A percentile compares a stretch with the other conserved stretches of the same genome.
phyloP scores from a whole-genome alignment of 306 rosid genomes.

The Rosa multiflora region DNA sequence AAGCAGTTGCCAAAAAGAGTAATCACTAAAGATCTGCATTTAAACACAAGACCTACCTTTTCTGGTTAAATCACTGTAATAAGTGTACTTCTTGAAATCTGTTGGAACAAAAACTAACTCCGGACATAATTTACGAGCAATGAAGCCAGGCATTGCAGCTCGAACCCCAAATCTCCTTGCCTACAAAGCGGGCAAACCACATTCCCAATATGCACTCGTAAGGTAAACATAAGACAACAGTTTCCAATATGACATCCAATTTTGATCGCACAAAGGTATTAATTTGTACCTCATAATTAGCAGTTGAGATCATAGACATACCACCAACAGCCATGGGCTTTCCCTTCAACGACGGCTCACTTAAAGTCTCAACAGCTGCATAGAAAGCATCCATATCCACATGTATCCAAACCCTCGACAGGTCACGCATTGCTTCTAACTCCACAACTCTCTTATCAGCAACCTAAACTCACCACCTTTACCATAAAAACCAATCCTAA shows the following conservation, averaged over 20 bases:
- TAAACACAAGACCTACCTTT: conserved; percentile 46
- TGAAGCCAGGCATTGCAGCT: conserved; percentile 98
- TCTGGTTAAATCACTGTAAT: conserved; percentile 74
- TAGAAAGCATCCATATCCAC: conserved; percentile 99
- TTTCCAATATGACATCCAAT: neutral
- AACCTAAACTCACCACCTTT: conserved; percentile 36
- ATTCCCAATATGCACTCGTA: neutral
- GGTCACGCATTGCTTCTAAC: conserved; percentile 72
- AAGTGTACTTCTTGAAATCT: conserved; percentile 78
- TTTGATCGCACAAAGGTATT: neutral
- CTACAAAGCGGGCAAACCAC: conserved; percentile 35
- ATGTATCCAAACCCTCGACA: conserved; percentile 89
- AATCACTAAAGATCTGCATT: conserved; percentile 7
- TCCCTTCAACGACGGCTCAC: conserved; percentile 62
- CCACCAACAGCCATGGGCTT: conserved; percentile 93
- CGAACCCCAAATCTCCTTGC: conserved; percentile 95
- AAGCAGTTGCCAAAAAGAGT: conserved; percentile 13
- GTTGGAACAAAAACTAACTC: conserved; percentile 72
- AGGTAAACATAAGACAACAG: neutral
- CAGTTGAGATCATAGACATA: conserved; percentile 91
- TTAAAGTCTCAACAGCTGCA: conserved; percentile 92
- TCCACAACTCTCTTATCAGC: conserved; percentile 68
- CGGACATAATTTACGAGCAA: conserved; percentile 83
- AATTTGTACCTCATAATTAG: conserved; percentile 85
- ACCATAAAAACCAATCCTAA: neutral